These are phyloP conservation scores for Penicillium sp. DNA, from an alignment of 2,329 filamentous ascomycete species.

Conservation along the genomic window DNA sequence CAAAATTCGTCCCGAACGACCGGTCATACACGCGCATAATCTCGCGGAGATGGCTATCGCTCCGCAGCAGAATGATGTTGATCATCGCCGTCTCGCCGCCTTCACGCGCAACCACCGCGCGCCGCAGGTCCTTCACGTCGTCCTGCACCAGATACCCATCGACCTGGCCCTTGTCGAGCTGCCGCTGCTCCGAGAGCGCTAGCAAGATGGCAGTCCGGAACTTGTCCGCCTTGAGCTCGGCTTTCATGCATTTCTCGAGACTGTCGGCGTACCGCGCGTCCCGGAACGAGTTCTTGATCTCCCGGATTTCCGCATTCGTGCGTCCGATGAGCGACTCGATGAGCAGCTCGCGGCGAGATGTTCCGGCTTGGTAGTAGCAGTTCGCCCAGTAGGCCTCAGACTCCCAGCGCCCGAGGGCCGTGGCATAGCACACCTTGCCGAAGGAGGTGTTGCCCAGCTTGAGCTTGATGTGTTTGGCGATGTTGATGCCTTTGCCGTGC, in stretches of 20 bases:
- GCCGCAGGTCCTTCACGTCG: conserved; percentile 70
- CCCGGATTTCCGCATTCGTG: conserved; percentile 77
- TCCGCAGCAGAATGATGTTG: conserved; percentile 73
- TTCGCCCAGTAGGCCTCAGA: conserved; percentile 97
- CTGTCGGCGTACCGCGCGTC: conserved; percentile 89
- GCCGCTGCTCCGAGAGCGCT: conserved; percentile 75
- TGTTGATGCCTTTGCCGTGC: conserved; percentile 45
- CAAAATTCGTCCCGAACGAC: conserved; percentile 74
- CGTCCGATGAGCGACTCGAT: conserved; percentile 92
- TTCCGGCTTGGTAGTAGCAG: conserved; percentile 91
- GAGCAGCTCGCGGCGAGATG: conserved; percentile 77
- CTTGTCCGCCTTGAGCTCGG: conserved; percentile 91
- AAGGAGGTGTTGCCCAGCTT: conserved; percentile 52
- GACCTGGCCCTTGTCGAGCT: conserved; percentile 71
- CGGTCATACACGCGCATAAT: conserved; percentile 73
- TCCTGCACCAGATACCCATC: conserved; percentile 61
- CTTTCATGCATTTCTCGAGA: conserved; percentile 79
- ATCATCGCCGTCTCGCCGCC: conserved; percentile 89
- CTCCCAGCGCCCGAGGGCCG: conserved; percentile 85
- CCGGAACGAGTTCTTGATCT: conserved; percentile 82
- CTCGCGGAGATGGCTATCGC: conserved; percentile 76
- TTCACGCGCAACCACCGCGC: conserved; percentile 64
- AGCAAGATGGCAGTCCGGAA: conserved; percentile 85
- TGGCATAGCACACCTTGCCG: conserved; percentile 88
- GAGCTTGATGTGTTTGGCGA: conserved; percentile 49